Evolutionary conservation across 192 early-diverging fungal genomes (phyloP).

Genomic region (Cetraspora pellucida): DNA sequence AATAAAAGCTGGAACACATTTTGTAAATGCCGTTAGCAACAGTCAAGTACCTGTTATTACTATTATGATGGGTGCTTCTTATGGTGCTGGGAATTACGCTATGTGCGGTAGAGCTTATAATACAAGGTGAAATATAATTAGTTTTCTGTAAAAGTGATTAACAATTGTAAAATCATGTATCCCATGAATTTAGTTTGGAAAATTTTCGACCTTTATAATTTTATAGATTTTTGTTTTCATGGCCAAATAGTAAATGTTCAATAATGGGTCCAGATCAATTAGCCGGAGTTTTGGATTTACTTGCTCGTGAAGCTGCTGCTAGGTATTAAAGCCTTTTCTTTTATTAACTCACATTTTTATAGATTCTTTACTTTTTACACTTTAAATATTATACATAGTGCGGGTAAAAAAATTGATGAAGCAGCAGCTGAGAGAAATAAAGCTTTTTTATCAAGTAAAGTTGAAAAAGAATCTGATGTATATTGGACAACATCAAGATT

Average conservation of each 20-base stretch:
- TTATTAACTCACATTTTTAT: background rate
- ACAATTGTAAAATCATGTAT: background rate
- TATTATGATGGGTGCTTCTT: conserved; percentile 68
- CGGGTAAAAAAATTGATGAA: conserved; percentile 56
- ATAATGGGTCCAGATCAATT: conserved; percentile 74
- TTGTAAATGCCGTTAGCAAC: conserved; percentile 71
- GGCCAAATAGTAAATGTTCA: conserved; percentile 67
- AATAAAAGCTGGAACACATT: conserved; percentile 67
- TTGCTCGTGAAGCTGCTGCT: conserved; percentile 63
- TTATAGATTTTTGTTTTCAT: conserved; percentile 66
- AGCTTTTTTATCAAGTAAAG: conserved; percentile 52
- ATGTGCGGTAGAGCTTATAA: conserved; percentile 69
- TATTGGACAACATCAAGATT: conserved; percentile 63
- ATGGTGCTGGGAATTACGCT: conserved; percentile 73
- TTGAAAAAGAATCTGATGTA: conserved; percentile 61
- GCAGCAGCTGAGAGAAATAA: conserved; percentile 49
- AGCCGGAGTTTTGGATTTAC: conserved; percentile 67
- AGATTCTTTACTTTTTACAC: background rate
- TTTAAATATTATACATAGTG: conserved; percentile 35
- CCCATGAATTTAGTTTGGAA: background rate
- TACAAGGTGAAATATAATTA: conserved; percentile 44
- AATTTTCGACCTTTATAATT: background rate
- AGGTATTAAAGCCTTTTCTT: conserved; percentile 42
- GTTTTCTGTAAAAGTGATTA: background rate
- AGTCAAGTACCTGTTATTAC: conserved; percentile 60